Base-by-base conservation (phyloP, 2,329 filamentous ascomycete species). In the Stemphylium beticola region DNA sequence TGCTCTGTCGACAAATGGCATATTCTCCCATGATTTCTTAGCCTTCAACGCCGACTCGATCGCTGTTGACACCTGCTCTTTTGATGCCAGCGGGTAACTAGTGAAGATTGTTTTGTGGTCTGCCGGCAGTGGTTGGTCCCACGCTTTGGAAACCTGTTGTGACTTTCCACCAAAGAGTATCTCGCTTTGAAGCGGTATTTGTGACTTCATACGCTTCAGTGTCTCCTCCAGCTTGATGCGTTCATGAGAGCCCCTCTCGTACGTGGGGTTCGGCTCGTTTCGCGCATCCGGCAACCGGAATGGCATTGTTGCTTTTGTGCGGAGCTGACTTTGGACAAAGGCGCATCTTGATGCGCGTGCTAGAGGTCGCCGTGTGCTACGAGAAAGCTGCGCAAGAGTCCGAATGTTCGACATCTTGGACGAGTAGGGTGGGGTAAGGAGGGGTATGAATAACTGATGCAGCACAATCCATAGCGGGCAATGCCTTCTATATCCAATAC, bases 1-100 rank as follows among this genome's bases (percentile, higher is more conserved):
- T 9, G 93, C 93, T 55, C 93, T 86, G 78, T 97, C 93, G 44
- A 90, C 86, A 71, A 97, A 97, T 14, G 92, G 90, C 15, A 93
- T 83, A 4, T 85, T 82, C 69, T 93, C 91, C 93, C 93, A 98
- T 18, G 86, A 84, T 47, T 87, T 83, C 79, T 93, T 93, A 39
- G 92, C 93, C 11, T 85, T 85, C 37, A 97, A 84, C 18, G 93
- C 93, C 17, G 90, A 85, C 26, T 90, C 85, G 69, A 97, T 96
- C 49, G 93, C 91, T 31, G 80, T 79, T 50, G 84, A 82, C 62
- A 97, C 89, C 70, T 97, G 87, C 60, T 85, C 81, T 26, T 87
- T 79, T 29, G 86, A 88, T 52, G 92, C 92, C 60, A 90, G 88
- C 62, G 92, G 90, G 79, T 93, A 96, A 46, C 84, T 88, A 39